These are phyloP conservation scores for Raphanus sativus DNA, from an alignment of 345 rosid species.

Conservation along the genomic window DNA sequence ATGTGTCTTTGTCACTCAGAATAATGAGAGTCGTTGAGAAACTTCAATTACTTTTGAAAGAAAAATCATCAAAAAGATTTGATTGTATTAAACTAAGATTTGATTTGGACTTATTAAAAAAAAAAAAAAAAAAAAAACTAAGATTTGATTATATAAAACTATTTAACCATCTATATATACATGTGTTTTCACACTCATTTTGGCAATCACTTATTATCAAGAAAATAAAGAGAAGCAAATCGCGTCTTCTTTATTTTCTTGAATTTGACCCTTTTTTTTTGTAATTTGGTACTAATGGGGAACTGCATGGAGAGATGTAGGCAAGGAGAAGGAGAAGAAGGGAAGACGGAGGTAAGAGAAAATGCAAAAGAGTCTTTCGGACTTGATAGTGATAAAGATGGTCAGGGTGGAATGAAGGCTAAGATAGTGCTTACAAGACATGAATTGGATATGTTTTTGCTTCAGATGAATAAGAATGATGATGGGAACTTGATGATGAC, in stretches of 20 bases:
- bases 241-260: background rate
- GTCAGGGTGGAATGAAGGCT: conserved; percentile 51
- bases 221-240: conserved; percentile 7
- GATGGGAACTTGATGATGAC: conserved; percentile 35
- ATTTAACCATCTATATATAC: background rate
- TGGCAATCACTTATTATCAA: conserved; percentile 8
- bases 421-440: conserved; percentile 77
- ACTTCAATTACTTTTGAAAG: conserved; percentile 23
- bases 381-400: conserved; percentile 10
- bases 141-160: background rate
- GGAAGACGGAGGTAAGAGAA: conserved; percentile 3
- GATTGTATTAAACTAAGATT: background rate
- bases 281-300: conserved; percentile 23
- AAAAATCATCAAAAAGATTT: conserved; percentile 8
- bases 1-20: conserved; percentile 27
- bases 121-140: too few species aligned
- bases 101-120: too few species aligned
- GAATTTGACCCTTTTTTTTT: conserved; percentile 6
- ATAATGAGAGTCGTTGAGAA: conserved; percentile 36
- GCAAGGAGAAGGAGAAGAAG: conserved; percentile 19
- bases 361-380: conserved; percentile 16
- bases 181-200: background rate
- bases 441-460: conserved; percentile 64
- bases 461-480: conserved; percentile 32
- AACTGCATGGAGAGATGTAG: conserved; percentile 31